Base-by-base conservation (phyloP, 148 eudicot species). In the Diospyros lotus region DNA sequence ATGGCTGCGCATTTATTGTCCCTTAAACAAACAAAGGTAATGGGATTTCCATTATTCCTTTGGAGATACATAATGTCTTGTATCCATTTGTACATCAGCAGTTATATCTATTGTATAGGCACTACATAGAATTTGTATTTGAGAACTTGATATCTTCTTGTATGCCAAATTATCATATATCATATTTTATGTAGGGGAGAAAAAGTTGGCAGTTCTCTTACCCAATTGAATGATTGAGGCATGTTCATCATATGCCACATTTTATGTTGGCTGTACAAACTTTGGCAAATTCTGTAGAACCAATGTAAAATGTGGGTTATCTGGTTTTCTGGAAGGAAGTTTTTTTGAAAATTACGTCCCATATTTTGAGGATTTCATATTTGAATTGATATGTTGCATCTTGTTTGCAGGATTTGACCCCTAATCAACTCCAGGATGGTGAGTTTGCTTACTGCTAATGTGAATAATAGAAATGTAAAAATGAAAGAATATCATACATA, bases 1-100 rank as follows among this genome's bases (percentile, higher is more conserved):
- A 91, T 93, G 97, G 94, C 98, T 71, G 89, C 94, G n/a, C 93
- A 93, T 79, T 70, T 95, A 55, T 59, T 89, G 56, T 95, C 99
- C 67, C 89, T 92, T 72, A 80, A 95, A 80, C 82, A 93, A 78
- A 89, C 99, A 4, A 95, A 95, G 99, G 99, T 87, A 28, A 69
- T 69, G 69, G 38, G 63, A 46, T 54, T 66, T 11, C 54, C 40
- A 28, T 60, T 41, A 64, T 67, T 63, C 40, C 28, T 66, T 66
- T 41, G 13, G 40, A 41, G 6, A 14, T 59, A 28, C 28, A 28
- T 28, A 28, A 28, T 28, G 28, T 28, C 28, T 28, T 28, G 28
- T 28, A 28, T 28, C 28, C 28, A 28, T 28, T 28, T 28, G 28
- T 28, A 28, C 28, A 0, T 28, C 0, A 28, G 28, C 28, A 28